Percentiles rank a stretch among this genome's conserved stretches.
phyloP scores from a whole-genome alignment of 2,329 filamentous ascomycete genomes.

The Phialocephala sp. region DNA sequence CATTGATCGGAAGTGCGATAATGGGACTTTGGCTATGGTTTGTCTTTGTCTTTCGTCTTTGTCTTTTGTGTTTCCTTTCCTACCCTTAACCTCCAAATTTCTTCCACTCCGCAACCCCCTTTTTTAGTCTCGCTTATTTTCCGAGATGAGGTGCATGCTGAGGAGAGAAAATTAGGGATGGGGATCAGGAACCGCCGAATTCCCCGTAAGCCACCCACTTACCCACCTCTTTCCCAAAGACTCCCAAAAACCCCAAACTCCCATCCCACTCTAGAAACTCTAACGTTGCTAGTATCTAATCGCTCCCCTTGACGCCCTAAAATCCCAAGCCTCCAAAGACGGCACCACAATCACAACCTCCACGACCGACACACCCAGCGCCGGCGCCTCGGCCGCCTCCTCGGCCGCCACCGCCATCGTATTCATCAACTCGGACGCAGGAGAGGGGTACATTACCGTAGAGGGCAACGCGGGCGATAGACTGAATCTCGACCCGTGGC shows the following conservation, averaged over 20 bases:
- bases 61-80: slow-evolving; percentile 43
- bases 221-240: not conserved
- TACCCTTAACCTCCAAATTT: too few relatives aligned
- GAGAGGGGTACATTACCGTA: slow-evolving; percentile 65
- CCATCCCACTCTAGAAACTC: too few relatives aligned
- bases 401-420: slow-evolving; percentile 69
- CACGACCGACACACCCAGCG: slow-evolving; percentile 54
- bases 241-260: too few relatives aligned
- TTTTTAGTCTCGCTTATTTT: not conserved
- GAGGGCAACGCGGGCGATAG: slow-evolving; percentile 55
- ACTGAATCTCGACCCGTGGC: slow-evolving; percentile 65
- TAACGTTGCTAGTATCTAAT: slow-evolving; percentile 55
- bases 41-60: slow-evolving; percentile 57
- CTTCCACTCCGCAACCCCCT: too few relatives aligned
- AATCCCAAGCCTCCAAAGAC: slow-evolving; percentile 58
- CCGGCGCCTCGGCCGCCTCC: slow-evolving; percentile 35
- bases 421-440: slow-evolving; percentile 71
- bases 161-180: slow-evolving; percentile 26
- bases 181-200: slow-evolving; percentile 70
- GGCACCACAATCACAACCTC: slow-evolving; percentile 59
- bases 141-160: slow-evolving; percentile 1
- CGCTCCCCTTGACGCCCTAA: slow-evolving; percentile 69
- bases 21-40: slow-evolving; percentile 69
- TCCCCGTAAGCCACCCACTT: slow-evolving; percentile 38
- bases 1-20: slow-evolving; percentile 63